Percentiles rank a stretch among this genome's conserved stretches.
Evolutionary conservation across 345 rosid species (phyloP).

Genomic region (Sapria himalayana): DNA sequence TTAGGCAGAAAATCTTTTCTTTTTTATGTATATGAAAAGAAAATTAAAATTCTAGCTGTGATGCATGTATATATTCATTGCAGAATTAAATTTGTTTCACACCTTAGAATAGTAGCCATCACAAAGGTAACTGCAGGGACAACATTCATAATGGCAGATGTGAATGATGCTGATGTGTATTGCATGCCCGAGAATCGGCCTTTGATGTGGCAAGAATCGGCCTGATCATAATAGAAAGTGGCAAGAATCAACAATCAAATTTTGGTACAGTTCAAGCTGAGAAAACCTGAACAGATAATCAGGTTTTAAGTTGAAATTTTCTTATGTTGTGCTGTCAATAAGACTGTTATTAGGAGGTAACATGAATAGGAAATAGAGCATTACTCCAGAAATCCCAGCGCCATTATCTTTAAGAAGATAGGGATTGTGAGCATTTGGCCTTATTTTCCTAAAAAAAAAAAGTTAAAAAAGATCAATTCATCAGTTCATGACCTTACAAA

Average conservation of each 20-base stretch:
- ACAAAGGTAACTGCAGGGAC: constrained; percentile 60
- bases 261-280: not conserved
- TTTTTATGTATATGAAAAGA: no score
- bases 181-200: constrained; percentile 42
- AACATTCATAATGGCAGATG: constrained; percentile 62
- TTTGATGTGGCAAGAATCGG: constrained; percentile 62
- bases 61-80: no score
- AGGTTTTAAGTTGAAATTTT: no score
- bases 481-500: no score
- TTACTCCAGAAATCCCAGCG: constrained; percentile 57
- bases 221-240: constrained; percentile 27
- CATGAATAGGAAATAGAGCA: not conserved
- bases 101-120: constrained; percentile 43
- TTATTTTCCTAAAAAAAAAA: constrained; percentile 28
- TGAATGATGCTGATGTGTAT: constrained; percentile 43
- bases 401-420: constrained; percentile 34
- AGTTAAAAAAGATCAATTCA: not conserved
- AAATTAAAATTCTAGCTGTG: no score
- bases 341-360: no score
- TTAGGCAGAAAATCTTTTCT: no score
- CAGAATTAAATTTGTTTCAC: not conserved
- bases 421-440: constrained; percentile 62
- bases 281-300: not conserved
- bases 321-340: no score
- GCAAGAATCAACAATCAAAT: no score